Percentiles rank a stretch among this genome's conserved stretches.
phyloP scores from a whole-genome alignment of 2,329 filamentous ascomycete species.

The Botrytis galanthina region DNA sequence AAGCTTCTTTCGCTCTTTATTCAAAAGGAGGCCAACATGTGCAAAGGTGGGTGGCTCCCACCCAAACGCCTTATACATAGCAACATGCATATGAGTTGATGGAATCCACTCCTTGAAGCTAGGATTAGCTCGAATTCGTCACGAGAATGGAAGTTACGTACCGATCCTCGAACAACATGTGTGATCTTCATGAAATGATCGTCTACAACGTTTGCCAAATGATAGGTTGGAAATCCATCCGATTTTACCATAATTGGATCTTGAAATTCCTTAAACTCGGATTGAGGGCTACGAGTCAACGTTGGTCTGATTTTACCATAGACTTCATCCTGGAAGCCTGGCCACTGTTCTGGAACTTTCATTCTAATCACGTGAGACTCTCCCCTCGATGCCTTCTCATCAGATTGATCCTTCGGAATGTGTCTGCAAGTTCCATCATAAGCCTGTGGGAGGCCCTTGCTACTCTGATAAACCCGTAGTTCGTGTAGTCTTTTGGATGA shows the following conservation, averaged over 20 bases:
- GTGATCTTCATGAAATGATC: slow-evolving; percentile 95
- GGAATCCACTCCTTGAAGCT: slow-evolving; percentile 80
- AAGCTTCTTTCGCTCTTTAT: slow-evolving; percentile 68
- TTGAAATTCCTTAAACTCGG: slow-evolving; percentile 49
- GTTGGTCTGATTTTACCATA: slow-evolving; percentile 63
- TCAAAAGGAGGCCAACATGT: slow-evolving; percentile 75
- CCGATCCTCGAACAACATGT: slow-evolving; percentile 86
- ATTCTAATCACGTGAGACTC: slow-evolving; percentile 78
- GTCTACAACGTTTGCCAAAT: slow-evolving; percentile 95
- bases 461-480: slow-evolving; percentile 62
- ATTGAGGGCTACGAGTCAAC: not conserved
- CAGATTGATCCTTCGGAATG: slow-evolving; percentile 65
- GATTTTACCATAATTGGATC: slow-evolving; percentile 90
- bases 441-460: slow-evolving; percentile 55
- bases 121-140: slow-evolving; percentile 13
- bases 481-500: slow-evolving; percentile 65
- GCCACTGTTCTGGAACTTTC: slow-evolving; percentile 59
- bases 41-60: slow-evolving; percentile 74
- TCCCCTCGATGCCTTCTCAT: slow-evolving; percentile 64
- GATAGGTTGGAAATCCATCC: slow-evolving; percentile 92
- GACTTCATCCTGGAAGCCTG: slow-evolving; percentile 72
- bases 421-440: slow-evolving; percentile 73
- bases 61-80: slow-evolving; percentile 73
- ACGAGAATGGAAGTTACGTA: slow-evolving; percentile 41
- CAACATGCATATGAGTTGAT: slow-evolving; percentile 77